Evolutionary conservation across 2,329 filamentous ascomycete genomes (phyloP).

Genomic region (Coniochaeta pulveracea): DNA sequence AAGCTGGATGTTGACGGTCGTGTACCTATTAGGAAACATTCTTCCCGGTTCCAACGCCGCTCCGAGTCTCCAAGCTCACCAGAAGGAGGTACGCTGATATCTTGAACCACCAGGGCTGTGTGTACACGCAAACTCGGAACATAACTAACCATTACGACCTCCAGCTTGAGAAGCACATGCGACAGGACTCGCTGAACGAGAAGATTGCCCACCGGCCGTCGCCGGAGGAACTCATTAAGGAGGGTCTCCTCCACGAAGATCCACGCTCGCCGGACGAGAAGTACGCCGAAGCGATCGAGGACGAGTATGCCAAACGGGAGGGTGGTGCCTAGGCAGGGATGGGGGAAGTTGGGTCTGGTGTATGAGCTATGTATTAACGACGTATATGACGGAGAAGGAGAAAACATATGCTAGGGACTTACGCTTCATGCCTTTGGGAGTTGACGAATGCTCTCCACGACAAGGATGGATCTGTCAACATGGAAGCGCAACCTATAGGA

Average conservation of each 20-base stretch:
- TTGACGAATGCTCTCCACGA: too few relatives aligned
- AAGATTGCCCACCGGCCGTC: constrained; percentile 69
- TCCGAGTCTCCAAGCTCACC: constrained; percentile 2
- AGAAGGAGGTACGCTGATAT: too few relatives aligned
- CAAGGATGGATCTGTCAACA: too few relatives aligned
- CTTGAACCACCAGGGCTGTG: too few relatives aligned
- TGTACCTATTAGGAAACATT: not conserved
- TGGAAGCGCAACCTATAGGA: too few relatives aligned
- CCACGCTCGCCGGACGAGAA: constrained; percentile 45
- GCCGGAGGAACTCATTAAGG: constrained; percentile 64
- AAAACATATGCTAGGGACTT: too few relatives aligned
- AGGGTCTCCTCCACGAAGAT: constrained; percentile 66
- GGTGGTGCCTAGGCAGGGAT: constrained; percentile 40
- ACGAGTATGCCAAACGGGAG: constrained; percentile 53
- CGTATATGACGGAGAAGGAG: too few relatives aligned
- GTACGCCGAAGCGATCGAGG: constrained; percentile 51
- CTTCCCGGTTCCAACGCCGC: constrained; percentile 2
- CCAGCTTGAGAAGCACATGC: constrained; percentile 82
- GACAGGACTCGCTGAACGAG: constrained; percentile 75
- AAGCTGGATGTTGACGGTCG: constrained; percentile 2
- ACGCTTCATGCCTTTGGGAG: too few relatives aligned
- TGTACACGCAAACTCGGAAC: too few relatives aligned
- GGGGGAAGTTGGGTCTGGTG: not conserved
- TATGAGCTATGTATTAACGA: too few relatives aligned
- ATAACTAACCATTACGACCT: too few relatives aligned